Evolutionary conservation across 768 basidiomycete genomes (phyloP), one percentile per base, ranked within the genome.

Genomic region (Xerocomellus amylosporus): DNA sequence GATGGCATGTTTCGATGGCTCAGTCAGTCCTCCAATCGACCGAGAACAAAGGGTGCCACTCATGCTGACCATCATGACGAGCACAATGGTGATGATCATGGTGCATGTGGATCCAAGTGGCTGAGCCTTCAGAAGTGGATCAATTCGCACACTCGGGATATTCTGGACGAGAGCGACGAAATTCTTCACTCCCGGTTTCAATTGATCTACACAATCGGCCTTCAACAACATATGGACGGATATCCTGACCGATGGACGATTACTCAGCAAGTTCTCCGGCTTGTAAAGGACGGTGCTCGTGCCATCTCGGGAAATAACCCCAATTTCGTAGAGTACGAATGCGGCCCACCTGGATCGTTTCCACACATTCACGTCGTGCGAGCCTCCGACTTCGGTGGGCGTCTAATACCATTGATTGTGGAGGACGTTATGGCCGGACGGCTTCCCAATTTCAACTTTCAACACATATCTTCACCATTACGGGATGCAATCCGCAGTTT

Each of bases 201-300:
- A 17, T 3, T 46, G 5, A 15, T 46, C 17, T 72, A 74, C 45
- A 64, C 71, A 0, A 49, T 62, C 4, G 71, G 71, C 26, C 24
- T 42, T 2, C 60, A 61, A 28, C 42, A 20, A 20, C 46, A 55
- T 5, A 38, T 74, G 1, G 51, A 72, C 13, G 66, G 63, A 22
- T 57, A 55, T 19, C 69, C 70, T 0, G 57, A 71, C 36, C 49
- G 71, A 41, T 72, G 71, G 71, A 51, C 43, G 1, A 69, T 58
- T 6, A 54, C 43, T 4, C 71, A 72, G 30, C 56, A 72, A n/a
- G 47, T 72, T 0, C 44, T 71, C 22, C 3, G n/a, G 28, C 59
- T 66, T 5, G 48, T 64, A 0, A 48, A 47, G 9, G 36, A 38
- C 3, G 50, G 51, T 17, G 56, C 53, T 2, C 0, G 15, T 15